Evolutionary conservation across 2,329 filamentous ascomycete genomes (phyloP).

Genomic region (Paraphoma chrysanthemicola): DNA sequence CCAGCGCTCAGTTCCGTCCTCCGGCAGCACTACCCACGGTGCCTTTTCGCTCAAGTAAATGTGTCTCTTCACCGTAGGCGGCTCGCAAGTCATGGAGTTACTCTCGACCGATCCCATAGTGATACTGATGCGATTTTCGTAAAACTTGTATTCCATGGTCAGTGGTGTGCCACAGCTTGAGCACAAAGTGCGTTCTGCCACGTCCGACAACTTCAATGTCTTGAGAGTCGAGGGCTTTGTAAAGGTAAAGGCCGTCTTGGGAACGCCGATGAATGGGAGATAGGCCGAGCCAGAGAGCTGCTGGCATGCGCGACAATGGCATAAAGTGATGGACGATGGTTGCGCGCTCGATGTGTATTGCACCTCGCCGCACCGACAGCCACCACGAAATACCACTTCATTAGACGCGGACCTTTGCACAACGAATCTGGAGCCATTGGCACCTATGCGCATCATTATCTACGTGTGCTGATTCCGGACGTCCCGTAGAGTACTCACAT

Average conservation of each 20-base stretch:
- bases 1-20: conserved; percentile 37
- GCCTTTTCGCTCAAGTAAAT: conserved; percentile 55
- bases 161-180: conserved; percentile 56
- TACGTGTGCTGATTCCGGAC: too few species aligned
- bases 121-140: conserved; percentile 42
- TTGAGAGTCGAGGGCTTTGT: conserved; percentile 37
- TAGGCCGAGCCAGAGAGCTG: conserved; percentile 56
- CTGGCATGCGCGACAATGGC: conserved; percentile 59
- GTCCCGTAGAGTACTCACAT: conserved; percentile 20
- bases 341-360: conserved; percentile 48
- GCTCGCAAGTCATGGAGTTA: conserved; percentile 42
- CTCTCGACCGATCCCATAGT: conserved; percentile 53
- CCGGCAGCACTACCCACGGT: conserved; percentile 35
- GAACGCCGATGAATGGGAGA: conserved; percentile 52
- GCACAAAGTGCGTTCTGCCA: conserved; percentile 56
- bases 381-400: conserved; percentile 45
- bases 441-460: conserved; percentile 19
- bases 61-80: conserved; percentile 45
- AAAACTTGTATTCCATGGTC: conserved; percentile 50
- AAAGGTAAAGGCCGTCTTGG: conserved; percentile 43
- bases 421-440: conserved; percentile 31
- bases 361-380: conserved; percentile 54
- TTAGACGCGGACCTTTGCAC: conserved; percentile 7
- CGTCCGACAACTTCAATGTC: conserved; percentile 46
- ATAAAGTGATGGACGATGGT: conserved; percentile 50